Conservation (phyloP, 495 filamentous ascomycete genomes). For the Hypoxylon rickii region DNA sequence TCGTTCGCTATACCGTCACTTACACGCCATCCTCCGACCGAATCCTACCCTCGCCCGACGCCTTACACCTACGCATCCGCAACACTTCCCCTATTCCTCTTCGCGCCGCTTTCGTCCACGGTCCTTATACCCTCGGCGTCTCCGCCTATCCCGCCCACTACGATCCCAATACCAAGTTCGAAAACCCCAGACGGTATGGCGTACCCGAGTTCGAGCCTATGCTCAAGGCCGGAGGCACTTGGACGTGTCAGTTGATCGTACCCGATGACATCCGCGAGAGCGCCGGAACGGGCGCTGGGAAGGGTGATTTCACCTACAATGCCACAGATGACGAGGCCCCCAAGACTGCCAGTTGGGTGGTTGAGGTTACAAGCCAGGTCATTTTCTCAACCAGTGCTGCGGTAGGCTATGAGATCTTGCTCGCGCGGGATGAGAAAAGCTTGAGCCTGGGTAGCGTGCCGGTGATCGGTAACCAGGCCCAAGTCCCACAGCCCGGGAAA, state of each 20-base stretch:
- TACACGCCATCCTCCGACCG: slow-evolving; percentile 89
- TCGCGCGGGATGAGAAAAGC: slow-evolving; percentile 84
- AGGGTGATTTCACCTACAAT: slow-evolving; percentile 42
- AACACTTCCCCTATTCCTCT: slow-evolving; percentile 91
- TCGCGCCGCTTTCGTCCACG: slow-evolving; percentile 93
- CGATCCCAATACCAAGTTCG: slow-evolving; percentile 74
- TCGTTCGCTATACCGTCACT: slow-evolving; percentile 88
- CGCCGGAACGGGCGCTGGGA: slow-evolving; percentile 45
- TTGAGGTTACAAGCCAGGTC: slow-evolving; percentile 90
- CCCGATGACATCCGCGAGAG: slow-evolving; percentile 69
- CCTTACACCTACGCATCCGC: slow-evolving; percentile 81
- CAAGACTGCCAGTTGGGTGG: slow-evolving; percentile 78
- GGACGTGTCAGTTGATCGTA: slow-evolving; percentile 75
- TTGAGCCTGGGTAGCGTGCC: slow-evolving; percentile 66
- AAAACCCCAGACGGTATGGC: slow-evolving; percentile 63
- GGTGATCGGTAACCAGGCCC: slow-evolving; percentile 47
- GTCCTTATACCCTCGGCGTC: slow-evolving; percentile 88
- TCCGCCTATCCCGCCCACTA: slow-evolving; percentile 81
- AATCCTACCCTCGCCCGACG: slow-evolving; percentile 78
- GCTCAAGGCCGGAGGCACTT: slow-evolving; percentile 88
- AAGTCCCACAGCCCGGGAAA: slow-evolving; percentile 62
- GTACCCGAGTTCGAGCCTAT: slow-evolving; percentile 91
- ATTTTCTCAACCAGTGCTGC: slow-evolving; percentile 86
- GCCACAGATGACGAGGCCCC: slow-evolving; percentile 36
- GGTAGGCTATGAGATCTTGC: slow-evolving; percentile 86